phyloP scores from a whole-genome alignment of 108 stramenopile species.

The Cyclotella choctawhatcheeana region DNA sequence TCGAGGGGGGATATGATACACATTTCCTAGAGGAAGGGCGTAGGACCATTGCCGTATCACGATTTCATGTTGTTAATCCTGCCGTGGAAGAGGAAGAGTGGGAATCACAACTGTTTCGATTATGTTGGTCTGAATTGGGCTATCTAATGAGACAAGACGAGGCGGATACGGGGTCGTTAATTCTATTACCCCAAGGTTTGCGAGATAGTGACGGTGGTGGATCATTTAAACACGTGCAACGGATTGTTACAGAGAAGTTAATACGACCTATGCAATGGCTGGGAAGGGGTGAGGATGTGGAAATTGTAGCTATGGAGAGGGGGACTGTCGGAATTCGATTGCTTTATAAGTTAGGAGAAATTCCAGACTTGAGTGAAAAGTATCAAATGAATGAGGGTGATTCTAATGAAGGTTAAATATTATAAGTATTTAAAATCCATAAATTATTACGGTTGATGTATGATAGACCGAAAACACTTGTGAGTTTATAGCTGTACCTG shows the following conservation, averaged over 20 bases:
- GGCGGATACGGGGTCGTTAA: constrained; percentile 60
- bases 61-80: constrained; percentile 59
- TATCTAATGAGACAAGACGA: constrained; percentile 48
- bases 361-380: constrained; percentile 56
- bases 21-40: constrained; percentile 85
- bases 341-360: constrained; percentile 69
- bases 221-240: constrained; percentile 15
- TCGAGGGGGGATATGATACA: constrained; percentile 60
- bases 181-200: constrained; percentile 62
- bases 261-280: constrained; percentile 73
- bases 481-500: no score
- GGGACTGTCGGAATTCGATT: constrained; percentile 63
- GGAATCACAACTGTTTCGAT: constrained; percentile 59
- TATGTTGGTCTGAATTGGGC: constrained; percentile 73
- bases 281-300: constrained; percentile 60
- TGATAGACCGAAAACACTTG: no score
- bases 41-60: constrained; percentile 61
- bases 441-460: no score
- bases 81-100: constrained; percentile 6
- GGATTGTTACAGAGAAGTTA: constrained; percentile 61
- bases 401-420: neutral
- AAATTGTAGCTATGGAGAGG: constrained; percentile 67
- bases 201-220: constrained; percentile 16
- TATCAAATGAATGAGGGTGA: constrained; percentile 8
- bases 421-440: neutral